These are phyloP conservation scores for Albatrellus ellisii DNA, from an alignment of 768 basidiomycete genomes.

Conservation along the genomic window DNA sequence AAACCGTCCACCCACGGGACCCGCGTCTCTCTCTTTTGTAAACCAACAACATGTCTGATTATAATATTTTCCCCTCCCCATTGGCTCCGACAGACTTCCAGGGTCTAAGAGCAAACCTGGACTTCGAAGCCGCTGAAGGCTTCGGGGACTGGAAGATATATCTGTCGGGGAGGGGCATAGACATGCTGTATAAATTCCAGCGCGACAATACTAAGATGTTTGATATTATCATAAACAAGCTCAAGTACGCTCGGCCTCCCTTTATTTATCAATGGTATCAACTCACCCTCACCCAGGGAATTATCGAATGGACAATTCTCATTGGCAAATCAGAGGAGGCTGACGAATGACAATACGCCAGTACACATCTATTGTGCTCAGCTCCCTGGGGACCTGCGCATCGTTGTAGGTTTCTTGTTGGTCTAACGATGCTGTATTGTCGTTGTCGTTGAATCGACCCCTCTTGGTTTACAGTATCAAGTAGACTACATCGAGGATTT, in stretches of 20 bases:
- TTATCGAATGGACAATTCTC: conserved; percentile 9
- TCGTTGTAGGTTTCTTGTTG: conserved; percentile 4
- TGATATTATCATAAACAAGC: not conserved
- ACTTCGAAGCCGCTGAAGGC: not conserved
- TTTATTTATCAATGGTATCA: not conserved
- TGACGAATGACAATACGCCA: conserved; percentile 5
- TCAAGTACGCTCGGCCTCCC: conserved; percentile 2
- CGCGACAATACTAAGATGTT: not conserved
- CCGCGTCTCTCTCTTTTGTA: too few species aligned
- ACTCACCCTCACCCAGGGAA: conserved; percentile 1
- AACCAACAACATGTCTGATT: too few species aligned
- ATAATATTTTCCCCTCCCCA: too few species aligned
- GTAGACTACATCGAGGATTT: conserved; percentile 7
- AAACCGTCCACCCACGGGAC: too few species aligned
- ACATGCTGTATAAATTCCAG: not conserved
- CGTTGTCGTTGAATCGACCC: too few species aligned
- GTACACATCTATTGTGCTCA: conserved; percentile 9
- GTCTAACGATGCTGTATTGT: not conserved
- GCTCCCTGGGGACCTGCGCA: conserved; percentile 7
- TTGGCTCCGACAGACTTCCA: too few species aligned
- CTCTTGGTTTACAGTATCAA: conserved; percentile 8
- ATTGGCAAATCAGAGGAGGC: conserved; percentile 5
- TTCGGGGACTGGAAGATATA: not conserved
- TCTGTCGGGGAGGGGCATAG: not conserved
- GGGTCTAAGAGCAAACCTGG: not conserved